phyloP scores from a whole-genome alignment of 2,329 filamentous ascomycete genomes.

The Zymoseptoria crescenta region DNA sequence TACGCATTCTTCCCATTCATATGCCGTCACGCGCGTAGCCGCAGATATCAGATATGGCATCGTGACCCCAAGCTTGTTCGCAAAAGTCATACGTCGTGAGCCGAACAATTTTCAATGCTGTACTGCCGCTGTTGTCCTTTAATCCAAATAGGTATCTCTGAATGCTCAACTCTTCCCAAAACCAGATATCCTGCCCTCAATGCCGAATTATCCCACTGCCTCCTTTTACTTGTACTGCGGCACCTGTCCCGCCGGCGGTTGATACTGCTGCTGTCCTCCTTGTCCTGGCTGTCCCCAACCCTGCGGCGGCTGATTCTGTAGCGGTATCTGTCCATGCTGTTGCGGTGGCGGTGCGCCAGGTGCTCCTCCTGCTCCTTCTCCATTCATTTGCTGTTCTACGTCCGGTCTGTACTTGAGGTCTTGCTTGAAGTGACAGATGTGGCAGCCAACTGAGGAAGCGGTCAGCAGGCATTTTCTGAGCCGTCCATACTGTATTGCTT shows the following conservation, averaged over 20 bases:
- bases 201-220: neutral
- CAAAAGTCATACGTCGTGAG: neutral
- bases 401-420: constrained; percentile 39
- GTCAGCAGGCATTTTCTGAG: no score
- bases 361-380: constrained; percentile 14
- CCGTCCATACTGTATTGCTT: no score
- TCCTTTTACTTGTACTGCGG: constrained; percentile 11
- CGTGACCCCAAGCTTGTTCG: neutral
- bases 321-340: constrained; percentile 22
- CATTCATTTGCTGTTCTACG: constrained; percentile 30
- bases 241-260: constrained; percentile 8
- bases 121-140: neutral
- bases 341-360: neutral
- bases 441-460: constrained; percentile 49
- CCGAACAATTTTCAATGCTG: neutral
- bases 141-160: neutral
- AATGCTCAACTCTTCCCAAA: neutral
- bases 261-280: constrained; percentile 13
- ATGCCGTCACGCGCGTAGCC: no score
- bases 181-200: neutral
- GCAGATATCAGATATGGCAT: neutral
- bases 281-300: constrained; percentile 15
- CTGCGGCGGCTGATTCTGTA: constrained; percentile 26
- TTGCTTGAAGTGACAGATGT: constrained; percentile 70
- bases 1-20: no score